These are phyloP conservation scores for Penicillium janthinellum DNA, from an alignment of 2,329 filamentous ascomycete genomes.

Conservation along the genomic window DNA sequence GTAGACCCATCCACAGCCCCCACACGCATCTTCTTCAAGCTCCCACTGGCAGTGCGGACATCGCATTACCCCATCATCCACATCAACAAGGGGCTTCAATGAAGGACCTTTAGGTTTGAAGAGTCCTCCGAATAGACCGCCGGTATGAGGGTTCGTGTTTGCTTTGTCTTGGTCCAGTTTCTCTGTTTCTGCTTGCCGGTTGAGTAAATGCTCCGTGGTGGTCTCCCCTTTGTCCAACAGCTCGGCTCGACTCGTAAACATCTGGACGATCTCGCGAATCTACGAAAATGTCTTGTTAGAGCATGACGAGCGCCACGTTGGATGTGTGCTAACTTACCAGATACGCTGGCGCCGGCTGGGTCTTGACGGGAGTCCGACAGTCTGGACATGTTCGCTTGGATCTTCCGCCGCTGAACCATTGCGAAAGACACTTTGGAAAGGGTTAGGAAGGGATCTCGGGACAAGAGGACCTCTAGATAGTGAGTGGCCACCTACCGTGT, in stretches of 20 bases:
- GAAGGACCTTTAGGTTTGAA: constrained; percentile 47
- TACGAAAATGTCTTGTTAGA: constrained; percentile 30
- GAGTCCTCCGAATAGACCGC: constrained; percentile 65
- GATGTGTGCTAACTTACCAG: constrained; percentile 48
- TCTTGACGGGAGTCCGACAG: constrained; percentile 61
- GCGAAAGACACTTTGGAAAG: constrained; percentile 55
- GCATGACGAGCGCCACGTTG: not conserved
- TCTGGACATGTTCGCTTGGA: constrained; percentile 68
- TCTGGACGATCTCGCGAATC: constrained; percentile 65
- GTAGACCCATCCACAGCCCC: constrained; percentile 53
- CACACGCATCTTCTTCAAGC: constrained; percentile 59
- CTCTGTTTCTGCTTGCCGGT: constrained; percentile 61
- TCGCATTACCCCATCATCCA: constrained; percentile 62
- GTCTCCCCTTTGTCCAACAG: constrained; percentile 66
- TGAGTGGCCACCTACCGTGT: constrained; percentile 53
- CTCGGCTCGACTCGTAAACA: constrained; percentile 63
- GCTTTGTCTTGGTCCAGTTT: constrained; percentile 62
- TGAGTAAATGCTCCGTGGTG: constrained; percentile 60
- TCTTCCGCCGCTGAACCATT: constrained; percentile 57
- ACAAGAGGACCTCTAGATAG: not conserved
- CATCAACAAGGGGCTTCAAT: constrained; percentile 54
- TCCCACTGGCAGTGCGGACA: constrained; percentile 67
- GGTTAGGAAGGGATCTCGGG: constrained; percentile 24
- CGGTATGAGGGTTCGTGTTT: constrained; percentile 50
- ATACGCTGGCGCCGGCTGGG: constrained; percentile 65